Evolutionary conservation across 345 rosid genomes (phyloP).

Genomic region (Salix purpurea): DNA sequence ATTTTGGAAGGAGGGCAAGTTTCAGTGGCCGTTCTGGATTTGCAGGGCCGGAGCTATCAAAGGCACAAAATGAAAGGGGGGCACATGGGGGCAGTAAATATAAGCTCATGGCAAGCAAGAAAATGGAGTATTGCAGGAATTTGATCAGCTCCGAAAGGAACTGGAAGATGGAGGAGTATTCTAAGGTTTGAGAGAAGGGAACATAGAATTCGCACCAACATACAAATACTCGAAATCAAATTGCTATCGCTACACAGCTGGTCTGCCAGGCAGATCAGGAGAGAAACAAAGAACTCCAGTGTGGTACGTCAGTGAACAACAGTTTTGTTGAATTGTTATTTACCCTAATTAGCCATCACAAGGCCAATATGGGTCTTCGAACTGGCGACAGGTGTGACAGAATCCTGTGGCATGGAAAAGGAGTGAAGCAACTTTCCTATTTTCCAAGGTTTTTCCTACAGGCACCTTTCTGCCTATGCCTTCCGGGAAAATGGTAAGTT

Average conservation of each 20-base stretch:
- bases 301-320: conserved; percentile 37
- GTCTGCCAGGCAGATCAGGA: conserved; percentile 44
- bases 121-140: too few relatives aligned
- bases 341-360: background rate
- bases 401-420: conserved; percentile 72
- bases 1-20: too few relatives aligned
- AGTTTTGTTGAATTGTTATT: background rate
- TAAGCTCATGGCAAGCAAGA: too few relatives aligned
- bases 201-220: too few relatives aligned
- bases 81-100: too few relatives aligned
- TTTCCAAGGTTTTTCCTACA: conserved; percentile 22
- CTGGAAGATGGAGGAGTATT: too few relatives aligned
- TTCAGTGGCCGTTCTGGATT: too few relatives aligned
- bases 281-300: conserved; percentile 79
- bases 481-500: background rate
- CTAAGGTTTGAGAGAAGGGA: too few relatives aligned
- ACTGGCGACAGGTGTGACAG: conserved; percentile 64
- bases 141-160: too few relatives aligned
- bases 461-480: background rate
- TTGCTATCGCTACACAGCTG: conserved; percentile 49
- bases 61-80: too few relatives aligned
- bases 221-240: conserved; percentile 62
- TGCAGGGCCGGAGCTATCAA: too few relatives aligned
- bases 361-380: background rate
- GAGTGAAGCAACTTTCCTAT: conserved; percentile 59